Conservation (phyloP, 31 red algal genomes). For the Odonthalia washingtoniensis region DNA sequence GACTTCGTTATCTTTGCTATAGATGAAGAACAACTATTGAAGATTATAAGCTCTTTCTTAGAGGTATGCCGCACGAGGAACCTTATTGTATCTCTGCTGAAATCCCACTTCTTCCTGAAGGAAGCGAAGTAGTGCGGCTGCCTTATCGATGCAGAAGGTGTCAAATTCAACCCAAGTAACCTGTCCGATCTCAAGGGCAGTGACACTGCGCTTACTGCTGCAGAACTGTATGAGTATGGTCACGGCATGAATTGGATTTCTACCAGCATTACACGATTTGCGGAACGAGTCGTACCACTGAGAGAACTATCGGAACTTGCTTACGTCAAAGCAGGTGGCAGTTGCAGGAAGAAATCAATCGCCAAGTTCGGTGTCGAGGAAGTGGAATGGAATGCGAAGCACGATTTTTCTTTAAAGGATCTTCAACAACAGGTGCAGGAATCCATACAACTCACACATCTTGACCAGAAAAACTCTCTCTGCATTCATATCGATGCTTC, state of each 20-base stretch:
- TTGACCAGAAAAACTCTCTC: neutral
- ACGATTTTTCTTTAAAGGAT: neutral
- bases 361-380: neutral
- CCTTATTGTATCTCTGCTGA: slow-evolving; percentile 5
- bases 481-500: slow-evolving; percentile 13
- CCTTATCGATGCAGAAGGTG: too few species aligned
- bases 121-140: neutral
- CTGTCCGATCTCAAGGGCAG: neutral
- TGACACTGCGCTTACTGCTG: neutral
- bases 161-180: neutral
- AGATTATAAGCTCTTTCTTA: neutral
- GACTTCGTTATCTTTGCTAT: too few species aligned
- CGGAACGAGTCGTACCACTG: slow-evolving; percentile 16
- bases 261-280: neutral
- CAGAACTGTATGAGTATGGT: slow-evolving; percentile 13
- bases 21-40: neutral
- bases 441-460: neutral
- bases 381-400: neutral
- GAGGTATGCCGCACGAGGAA: slow-evolving; percentile 5
- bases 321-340: slow-evolving; percentile 1
- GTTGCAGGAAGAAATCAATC: neutral
- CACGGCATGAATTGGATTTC: slow-evolving; percentile 26
- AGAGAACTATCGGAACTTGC: neutral
- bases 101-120: neutral
- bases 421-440: neutral